Base-by-base conservation (phyloP, 371 early-diverging fungal genomes). In the Haplosporangium sp. region DNA sequence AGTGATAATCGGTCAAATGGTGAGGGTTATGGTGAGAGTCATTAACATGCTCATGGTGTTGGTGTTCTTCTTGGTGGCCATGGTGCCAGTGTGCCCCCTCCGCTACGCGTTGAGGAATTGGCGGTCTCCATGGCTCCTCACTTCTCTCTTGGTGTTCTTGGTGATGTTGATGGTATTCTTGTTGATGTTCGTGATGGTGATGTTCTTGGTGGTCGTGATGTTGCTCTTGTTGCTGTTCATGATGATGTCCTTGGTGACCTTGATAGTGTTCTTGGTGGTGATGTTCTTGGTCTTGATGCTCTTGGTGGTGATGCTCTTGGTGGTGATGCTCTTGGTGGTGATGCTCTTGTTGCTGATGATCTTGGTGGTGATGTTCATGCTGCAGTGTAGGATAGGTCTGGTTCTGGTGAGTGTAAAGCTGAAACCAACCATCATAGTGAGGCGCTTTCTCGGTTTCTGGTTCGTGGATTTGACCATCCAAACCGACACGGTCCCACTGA, bases 371-470 rank as follows among this genome's bases (percentile, higher is more conserved):
- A 10, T 15, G 50, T 10, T 13, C 37, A 3, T 19, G 66, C 4
- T 38, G 35, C 27, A 39, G 20, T 2, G 71, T 57, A 11, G 68
- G 67, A 13, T 65, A 64, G 38, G n/a, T 44, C 55, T 79, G 79
- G 34, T 61, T 56, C 58, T 79, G 79, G 37, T 79, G 74, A 6
- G 61, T 69, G 38, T 81, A 81, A 3, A 71, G 53, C 50, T 69
- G 65, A 63, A 81, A 81, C 82, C 82, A 81, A 13, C 82, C 82
- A 1, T 81, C 76, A 35, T 81, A 81, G 52, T 75, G 82, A 0
- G 72, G 76, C 9, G 9, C 44, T n/a, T 52, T 65, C 47, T 75
- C 76, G 4, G 47, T 19, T 7, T 67, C 66, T 35, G 65, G 70
- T n/a, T 62, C 69, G 9, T 72, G 65, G 2, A 58, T 53, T 13